Base-by-base conservation (phyloP, 2,329 filamentous ascomycete species). In the Fusarium hostae region DNA sequence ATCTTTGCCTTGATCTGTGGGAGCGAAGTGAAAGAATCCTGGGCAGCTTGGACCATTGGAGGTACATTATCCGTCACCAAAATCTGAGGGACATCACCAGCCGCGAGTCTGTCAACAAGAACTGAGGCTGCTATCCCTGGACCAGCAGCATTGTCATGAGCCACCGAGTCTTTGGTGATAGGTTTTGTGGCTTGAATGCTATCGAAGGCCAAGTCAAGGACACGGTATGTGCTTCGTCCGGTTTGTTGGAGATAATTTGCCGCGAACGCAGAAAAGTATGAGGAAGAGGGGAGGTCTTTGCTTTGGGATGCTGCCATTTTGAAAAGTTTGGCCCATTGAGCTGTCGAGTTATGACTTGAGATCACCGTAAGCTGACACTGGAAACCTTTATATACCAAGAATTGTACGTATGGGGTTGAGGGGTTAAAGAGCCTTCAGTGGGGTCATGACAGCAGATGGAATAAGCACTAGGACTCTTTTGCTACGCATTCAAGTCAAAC, bases 71-170 rank as follows among this genome's bases (percentile, higher is more conserved):
- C 74, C 2, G 70, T 75, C 30, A 75, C 60, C 0, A 76, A 22
- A 3, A 76, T 63, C 3, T n/a, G 3, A 6, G 72, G 70, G 0
- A 68, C 4, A 1, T 52, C 44, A 11, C 58, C 51, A 12, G 61
- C 32, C 0, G 63, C 26, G 12, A 75, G 22, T 2, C 37, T 66
- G 3, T 68, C 64, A 12, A 75, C n/a, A 10, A 81, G 48, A 30
- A 76, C 72, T 3, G 77, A 71, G 1, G 79, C 70, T 18, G 76
- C 78, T 3, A 76, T 77, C 11, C 79, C 79, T 0, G 79, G 79
- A 1, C 79, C 79, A 9, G 78, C 78, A 12, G 79, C 79, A 57
- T 77, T 80, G 44, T 81, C 79, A 56, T 80, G 79, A 10, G 80
- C 62, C 10, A 75, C 43, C 1, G 78, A 79, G 4, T 69, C 48